These are phyloP conservation scores for Magnaporthiopsis rhizophila DNA, from an alignment of 2,329 filamentous ascomycete species.

Conservation along the genomic window DNA sequence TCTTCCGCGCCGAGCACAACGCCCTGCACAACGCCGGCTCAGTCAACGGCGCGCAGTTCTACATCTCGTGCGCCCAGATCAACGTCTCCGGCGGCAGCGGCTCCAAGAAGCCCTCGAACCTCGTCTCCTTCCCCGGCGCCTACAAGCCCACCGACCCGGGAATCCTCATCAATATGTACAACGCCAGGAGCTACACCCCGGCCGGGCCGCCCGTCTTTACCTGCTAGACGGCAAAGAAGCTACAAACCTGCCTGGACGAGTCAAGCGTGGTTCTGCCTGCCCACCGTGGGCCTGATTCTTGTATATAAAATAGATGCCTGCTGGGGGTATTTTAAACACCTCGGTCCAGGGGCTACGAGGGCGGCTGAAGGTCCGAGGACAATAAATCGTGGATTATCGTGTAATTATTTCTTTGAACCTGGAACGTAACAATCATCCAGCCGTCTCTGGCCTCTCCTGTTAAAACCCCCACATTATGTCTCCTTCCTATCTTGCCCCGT, in stretches of 20 bases:
- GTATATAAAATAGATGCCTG: too few relatives aligned
- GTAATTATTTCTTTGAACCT: too few relatives aligned
- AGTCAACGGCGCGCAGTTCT: conserved; percentile 12
- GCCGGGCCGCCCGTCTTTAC: conserved; percentile 12
- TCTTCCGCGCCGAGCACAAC: conserved; percentile 12
- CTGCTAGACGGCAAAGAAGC: conserved; percentile 4
- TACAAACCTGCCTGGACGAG: too few relatives aligned
- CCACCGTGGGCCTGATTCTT: too few relatives aligned
- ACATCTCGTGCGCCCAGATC: conserved; percentile 13
- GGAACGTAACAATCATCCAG: too few relatives aligned
- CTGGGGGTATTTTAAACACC: too few relatives aligned
- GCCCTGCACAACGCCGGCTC: conserved; percentile 10
- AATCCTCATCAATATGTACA: conserved; percentile 12
- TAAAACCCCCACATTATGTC: too few relatives aligned
- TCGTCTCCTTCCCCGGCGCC: conserved; percentile 13
- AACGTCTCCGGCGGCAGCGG: conserved; percentile 10
- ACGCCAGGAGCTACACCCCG: conserved; percentile 10
- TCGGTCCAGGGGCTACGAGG: too few relatives aligned
- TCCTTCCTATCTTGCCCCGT: neutral
- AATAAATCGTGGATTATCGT: too few relatives aligned
- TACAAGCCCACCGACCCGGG: conserved; percentile 13
- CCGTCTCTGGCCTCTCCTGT: too few relatives aligned
- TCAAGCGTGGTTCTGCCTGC: too few relatives aligned
- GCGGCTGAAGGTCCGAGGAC: too few relatives aligned
- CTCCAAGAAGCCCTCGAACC: conserved; percentile 9